Evolutionary conservation across 805 yeast genomes (phyloP).

Genomic region (Yarrowia sp.): DNA sequence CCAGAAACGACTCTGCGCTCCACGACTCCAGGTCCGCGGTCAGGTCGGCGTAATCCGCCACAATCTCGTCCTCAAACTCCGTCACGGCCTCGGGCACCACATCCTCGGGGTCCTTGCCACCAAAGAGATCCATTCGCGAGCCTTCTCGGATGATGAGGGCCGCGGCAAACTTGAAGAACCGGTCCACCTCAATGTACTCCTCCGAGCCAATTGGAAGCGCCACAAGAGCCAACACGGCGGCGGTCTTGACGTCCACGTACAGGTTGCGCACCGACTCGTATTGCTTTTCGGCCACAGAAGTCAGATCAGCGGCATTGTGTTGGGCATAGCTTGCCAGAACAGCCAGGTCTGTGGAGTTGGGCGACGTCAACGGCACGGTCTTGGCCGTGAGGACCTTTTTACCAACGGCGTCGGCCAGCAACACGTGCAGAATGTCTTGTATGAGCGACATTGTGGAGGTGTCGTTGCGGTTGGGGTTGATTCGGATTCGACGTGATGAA

Average conservation of each 20-base stretch:
- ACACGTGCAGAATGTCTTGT: conserved; percentile 33
- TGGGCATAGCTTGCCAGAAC: conserved; percentile 30
- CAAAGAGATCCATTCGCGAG: conserved; percentile 45
- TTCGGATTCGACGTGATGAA: conserved; percentile 25
- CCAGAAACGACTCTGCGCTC: conserved; percentile 81
- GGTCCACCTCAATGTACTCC: conserved; percentile 47
- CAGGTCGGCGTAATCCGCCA: conserved; percentile 46
- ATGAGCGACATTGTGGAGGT: conserved; percentile 24
- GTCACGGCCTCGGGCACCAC: conserved; percentile 36
- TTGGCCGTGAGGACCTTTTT: conserved; percentile 1
- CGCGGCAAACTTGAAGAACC: conserved; percentile 47
- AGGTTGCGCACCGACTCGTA: conserved; percentile 41
- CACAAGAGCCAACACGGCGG: conserved; percentile 44
- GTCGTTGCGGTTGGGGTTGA: not conserved
- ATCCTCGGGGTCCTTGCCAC: conserved; percentile 27
- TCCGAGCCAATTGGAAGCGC: conserved; percentile 46
- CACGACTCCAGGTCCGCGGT: conserved; percentile 75
- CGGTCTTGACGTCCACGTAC: conserved; percentile 48
- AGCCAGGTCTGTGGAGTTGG: conserved; percentile 19
- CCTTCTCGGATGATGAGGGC: conserved; percentile 50
- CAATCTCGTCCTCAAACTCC: conserved; percentile 44
- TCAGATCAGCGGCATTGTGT: conserved; percentile 27
- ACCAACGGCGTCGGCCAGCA: conserved; percentile 20
- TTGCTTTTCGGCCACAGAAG: conserved; percentile 42
- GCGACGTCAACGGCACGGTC: conserved; percentile 26